Percentiles rank a stretch among this genome's conserved stretches.
These are phyloP conservation scores for Chernovozyma aurita DNA, from an alignment of 1,139 yeast genomes.

Conservation along the genomic window DNA sequence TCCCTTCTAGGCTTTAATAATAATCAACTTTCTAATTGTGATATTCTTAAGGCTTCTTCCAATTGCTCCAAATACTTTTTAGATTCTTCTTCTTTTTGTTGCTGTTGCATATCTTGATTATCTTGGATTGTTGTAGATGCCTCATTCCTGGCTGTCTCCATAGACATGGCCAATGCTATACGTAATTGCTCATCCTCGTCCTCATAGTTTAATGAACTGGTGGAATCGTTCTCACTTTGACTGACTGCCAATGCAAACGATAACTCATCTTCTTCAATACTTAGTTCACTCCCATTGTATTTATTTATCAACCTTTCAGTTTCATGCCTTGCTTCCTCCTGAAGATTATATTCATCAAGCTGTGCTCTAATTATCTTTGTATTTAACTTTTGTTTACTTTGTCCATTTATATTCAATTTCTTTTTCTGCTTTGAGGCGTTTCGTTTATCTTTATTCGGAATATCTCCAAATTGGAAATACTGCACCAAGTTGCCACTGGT, in stretches of 20 bases:
- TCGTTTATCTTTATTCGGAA: slow-evolving; percentile 5
- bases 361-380: slow-evolving; percentile 28
- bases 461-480: slow-evolving; percentile 56
- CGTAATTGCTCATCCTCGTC: slow-evolving; percentile 22
- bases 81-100: neutral
- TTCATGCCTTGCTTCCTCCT: slow-evolving; percentile 15
- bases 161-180: slow-evolving; percentile 21
- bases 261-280: slow-evolving; percentile 38
- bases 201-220: slow-evolving; percentile 2
- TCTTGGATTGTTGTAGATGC: neutral
- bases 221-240: slow-evolving; percentile 21
- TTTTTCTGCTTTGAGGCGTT: slow-evolving; percentile 2
- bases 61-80: slow-evolving; percentile 3
- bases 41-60: slow-evolving; percentile 4
- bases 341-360: slow-evolving; percentile 34
- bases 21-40: neutral
- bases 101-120: neutral
- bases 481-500: slow-evolving; percentile 56
- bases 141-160: slow-evolving; percentile 4
- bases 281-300: slow-evolving; percentile 37
- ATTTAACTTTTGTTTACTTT: slow-evolving; percentile 13
- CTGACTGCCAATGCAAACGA: slow-evolving; percentile 54
- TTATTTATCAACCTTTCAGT: slow-evolving; percentile 31
- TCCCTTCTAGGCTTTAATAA: no score
- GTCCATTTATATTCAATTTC: slow-evolving; percentile 15